Conservation (phyloP, 2,329 filamentous ascomycete species). For the Beauveria asiatica region DNA sequence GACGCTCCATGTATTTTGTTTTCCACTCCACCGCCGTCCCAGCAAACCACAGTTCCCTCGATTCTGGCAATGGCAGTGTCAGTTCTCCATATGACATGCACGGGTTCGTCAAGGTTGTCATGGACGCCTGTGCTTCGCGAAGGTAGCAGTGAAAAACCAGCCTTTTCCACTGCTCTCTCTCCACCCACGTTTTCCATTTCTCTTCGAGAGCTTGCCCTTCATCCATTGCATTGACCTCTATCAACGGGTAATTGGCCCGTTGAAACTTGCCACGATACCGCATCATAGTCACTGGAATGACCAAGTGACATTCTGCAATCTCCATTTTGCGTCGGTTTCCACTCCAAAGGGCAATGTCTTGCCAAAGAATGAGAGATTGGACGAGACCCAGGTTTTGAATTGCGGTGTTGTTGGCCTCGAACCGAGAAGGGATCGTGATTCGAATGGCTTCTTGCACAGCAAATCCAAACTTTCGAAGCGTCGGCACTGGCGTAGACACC, state of each 20-base stretch:
- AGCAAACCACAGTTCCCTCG: conserved; percentile 57
- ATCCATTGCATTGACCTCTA: conserved; percentile 45
- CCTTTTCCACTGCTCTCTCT: conserved; percentile 57
- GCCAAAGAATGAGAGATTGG: conserved; percentile 39
- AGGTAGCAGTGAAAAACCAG: conserved; percentile 58
- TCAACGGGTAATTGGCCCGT: conserved; percentile 41
- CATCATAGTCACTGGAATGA: conserved; percentile 42
- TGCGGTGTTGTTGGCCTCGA: conserved; percentile 40
- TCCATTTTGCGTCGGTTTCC: conserved; percentile 48
- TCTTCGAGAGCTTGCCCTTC: conserved; percentile 46
- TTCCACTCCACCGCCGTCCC: conserved; percentile 58
- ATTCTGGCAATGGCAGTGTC: conserved; percentile 54
- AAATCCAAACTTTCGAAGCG: conserved; percentile 53
- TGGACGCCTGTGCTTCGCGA: conserved; percentile 58
- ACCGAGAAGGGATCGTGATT: conserved; percentile 25
- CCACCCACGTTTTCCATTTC: conserved; percentile 59
- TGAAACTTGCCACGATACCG: conserved; percentile 51
- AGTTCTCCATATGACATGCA: conserved; percentile 62
- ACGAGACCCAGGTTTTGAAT: conserved; percentile 40
- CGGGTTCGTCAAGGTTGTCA: conserved; percentile 56
- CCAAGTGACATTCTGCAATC: conserved; percentile 42
- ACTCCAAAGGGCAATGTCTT: conserved; percentile 46
- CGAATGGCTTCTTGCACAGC: conserved; percentile 45
- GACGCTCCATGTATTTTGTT: conserved; percentile 40
- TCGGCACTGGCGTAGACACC: conserved; percentile 45